These are phyloP conservation scores for Dianthus caryophyllus DNA, from an alignment of 148 eudicot species.

Conservation along the genomic window DNA sequence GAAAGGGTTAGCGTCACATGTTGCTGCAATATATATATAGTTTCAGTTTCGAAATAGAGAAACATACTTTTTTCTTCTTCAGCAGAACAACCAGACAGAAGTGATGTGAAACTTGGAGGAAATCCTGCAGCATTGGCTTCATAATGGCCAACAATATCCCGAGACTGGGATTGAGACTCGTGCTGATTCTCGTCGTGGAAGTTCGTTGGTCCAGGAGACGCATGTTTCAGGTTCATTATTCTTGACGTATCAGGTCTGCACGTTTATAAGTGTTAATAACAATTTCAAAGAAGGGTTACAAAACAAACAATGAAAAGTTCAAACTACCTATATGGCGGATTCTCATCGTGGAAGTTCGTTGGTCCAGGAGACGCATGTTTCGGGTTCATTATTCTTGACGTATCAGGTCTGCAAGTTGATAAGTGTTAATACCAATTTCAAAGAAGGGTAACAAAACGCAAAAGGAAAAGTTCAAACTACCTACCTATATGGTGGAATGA, in stretches of 20 bases:
- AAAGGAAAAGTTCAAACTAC: neutral
- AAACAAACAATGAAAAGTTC: too few relatives aligned
- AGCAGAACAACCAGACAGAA: constrained; percentile 52
- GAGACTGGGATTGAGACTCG: constrained; percentile 24
- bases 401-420: constrained; percentile 42
- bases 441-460: neutral
- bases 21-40: constrained; percentile 14
- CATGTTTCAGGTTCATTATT: constrained; percentile 24
- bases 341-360: constrained; percentile 23
- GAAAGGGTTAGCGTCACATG: constrained; percentile 1
- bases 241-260: constrained; percentile 45
- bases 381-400: constrained; percentile 29
- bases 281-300: too few relatives aligned
- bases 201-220: constrained; percentile 24
- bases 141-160: constrained; percentile 18
- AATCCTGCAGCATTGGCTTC: constrained; percentile 30
- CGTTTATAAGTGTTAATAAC: constrained; percentile 13
- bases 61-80: constrained; percentile 39
- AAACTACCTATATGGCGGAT: too few relatives aligned
- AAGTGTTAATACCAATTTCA: too few relatives aligned
- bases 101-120: constrained; percentile 73
- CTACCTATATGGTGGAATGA: constrained; percentile 23
- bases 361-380: constrained; percentile 23
- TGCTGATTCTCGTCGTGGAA: constrained; percentile 26
- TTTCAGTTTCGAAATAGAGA: neutral